Evolutionary conservation across 768 basidiomycete genomes (phyloP).

Genomic region (Tulasnella sp.): DNA sequence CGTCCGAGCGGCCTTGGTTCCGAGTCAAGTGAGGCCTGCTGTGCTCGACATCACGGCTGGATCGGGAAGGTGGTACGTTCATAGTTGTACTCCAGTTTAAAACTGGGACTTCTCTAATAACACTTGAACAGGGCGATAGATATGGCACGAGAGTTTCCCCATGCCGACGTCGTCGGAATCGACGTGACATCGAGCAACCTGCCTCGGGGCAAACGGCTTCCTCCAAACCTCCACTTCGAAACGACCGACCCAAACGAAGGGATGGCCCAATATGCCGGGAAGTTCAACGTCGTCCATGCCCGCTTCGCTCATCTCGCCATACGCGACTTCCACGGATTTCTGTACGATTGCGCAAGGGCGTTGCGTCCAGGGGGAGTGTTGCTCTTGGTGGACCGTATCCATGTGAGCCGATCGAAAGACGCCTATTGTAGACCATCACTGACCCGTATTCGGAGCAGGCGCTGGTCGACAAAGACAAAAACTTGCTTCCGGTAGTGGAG

Average conservation of each 20-base stretch:
- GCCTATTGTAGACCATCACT: background rate
- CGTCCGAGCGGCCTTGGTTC: slow-evolving; percentile 15
- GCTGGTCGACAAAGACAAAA: background rate
- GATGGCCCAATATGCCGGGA: slow-evolving; percentile 1
- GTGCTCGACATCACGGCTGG: slow-evolving; percentile 18
- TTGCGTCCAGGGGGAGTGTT: slow-evolving; percentile 17
- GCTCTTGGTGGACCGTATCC: slow-evolving; percentile 8
- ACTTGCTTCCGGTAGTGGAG: slow-evolving; percentile 2
- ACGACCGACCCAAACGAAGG: background rate
- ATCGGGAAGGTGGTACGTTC: slow-evolving; percentile 12
- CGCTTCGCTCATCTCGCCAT: slow-evolving; percentile 15
- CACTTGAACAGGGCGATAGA: slow-evolving; percentile 13
- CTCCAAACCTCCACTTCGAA: slow-evolving; percentile 1
- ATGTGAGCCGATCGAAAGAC: background rate
- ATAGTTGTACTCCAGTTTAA: background rate
- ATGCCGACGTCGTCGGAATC: slow-evolving; percentile 17
- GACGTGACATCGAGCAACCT: slow-evolving; percentile 16
- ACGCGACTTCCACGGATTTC: slow-evolving; percentile 6
- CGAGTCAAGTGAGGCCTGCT: background rate
- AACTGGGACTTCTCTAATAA: background rate
- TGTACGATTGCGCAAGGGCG: slow-evolving; percentile 16
- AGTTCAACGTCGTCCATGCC: slow-evolving; percentile 17
- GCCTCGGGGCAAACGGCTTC: background rate
- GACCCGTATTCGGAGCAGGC: background rate
- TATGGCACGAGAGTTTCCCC: slow-evolving; percentile 16